Evolutionary conservation across 148 eudicot species (phyloP), one percentile per base, ranked within the genome.

Genomic region (Chenopodium berlandieri): DNA sequence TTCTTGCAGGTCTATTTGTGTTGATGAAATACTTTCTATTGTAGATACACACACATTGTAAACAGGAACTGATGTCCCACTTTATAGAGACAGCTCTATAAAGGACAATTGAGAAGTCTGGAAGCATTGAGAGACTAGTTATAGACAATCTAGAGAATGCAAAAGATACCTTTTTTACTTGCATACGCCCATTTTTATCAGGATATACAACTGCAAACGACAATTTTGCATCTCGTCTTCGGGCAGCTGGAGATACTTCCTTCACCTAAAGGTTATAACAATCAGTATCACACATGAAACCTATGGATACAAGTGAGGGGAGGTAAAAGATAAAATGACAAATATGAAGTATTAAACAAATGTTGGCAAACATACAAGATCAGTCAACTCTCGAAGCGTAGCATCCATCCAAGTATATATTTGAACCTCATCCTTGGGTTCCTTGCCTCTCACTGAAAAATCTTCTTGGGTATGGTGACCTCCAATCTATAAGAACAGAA

Each of bases 381-480:
- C 99, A 76, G 98, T 92, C 80, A 96, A 85, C 84, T 96, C 99
- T 40, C 98, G 94, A 48, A 96, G 91, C 52, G 95, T 96, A 48
- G 99, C 99, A 85, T 96, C 99, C 87, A 89, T 90, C 99, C 99
- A 96, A 32, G 99, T 96, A 85, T 96, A 96, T 64, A 96, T 96
- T 87, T 96, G 99, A 80, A 96, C 98, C 87, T 96, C 99, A 68
- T 96, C 95, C 87, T 96, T 96, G 48, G 99, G 99, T 75, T 94
- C 99, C 85, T 92, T 96, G 84, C 98, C 98, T 82, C 95, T 89
- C 62, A 89, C 93, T 23, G 93, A 87, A 88, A 94, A 96, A 67
- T 96, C 99, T 66, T 76, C 90, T 77, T 85, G 90, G 70, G 86
- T 85, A 86, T 94, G 99, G 82, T 94, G 99, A 52, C 94, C 90